Evolutionary conservation across 176 grass and related monocot species (phyloP).

Genomic region (maize (Zea mays)): Zm-B73-REFERENCE-NAM-5.0 NC_050105.1:93654501-93655000

Average conservation of each 20-base stretch:
- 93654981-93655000: neutral
- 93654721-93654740: slow-evolving; percentile 52
- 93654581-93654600: slow-evolving; percentile 8
- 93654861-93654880: slow-evolving; percentile 41
- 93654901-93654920: neutral
- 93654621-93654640: slow-evolving; percentile 54
- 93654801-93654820: slow-evolving; percentile 43
- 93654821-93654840: slow-evolving; percentile 48
- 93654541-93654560: neutral
- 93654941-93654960: neutral
- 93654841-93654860: slow-evolving; percentile 62
- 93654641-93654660: slow-evolving; percentile 7
- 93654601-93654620: slow-evolving; percentile 44
- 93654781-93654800: neutral
- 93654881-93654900: neutral
- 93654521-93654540: slow-evolving; percentile 35
- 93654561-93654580: slow-evolving; percentile 42
- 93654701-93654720: slow-evolving; percentile 28
- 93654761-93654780: neutral
- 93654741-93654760: slow-evolving; percentile 34
- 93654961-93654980: neutral
- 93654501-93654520: slow-evolving; percentile 46
- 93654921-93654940: neutral
- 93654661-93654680: slow-evolving; percentile 36
- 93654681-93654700: slow-evolving; percentile 38